A percentile compares a stretch with the other conserved stretches of the same genome.
These are phyloP conservation scores for Annulohypoxylon stygium DNA, from an alignment of 495 filamentous ascomycete genomes.

Conservation along the genomic window DNA sequence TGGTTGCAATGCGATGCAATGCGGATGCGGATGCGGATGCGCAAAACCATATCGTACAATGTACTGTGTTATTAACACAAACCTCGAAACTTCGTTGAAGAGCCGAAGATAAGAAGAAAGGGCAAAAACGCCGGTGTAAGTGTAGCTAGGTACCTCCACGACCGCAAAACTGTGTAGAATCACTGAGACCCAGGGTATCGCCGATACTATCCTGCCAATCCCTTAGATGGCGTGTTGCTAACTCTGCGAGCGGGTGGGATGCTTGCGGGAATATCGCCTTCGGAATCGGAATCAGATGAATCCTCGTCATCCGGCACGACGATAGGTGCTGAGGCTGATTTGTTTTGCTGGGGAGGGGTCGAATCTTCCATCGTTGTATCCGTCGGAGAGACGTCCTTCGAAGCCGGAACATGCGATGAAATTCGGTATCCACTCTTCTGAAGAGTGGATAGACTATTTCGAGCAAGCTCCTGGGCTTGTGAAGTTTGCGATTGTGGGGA, in stretches of 20 bases:
- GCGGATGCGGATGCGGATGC: background rate
- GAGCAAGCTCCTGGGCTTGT: background rate
- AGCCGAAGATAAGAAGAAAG: background rate
- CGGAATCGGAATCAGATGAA: conserved; percentile 49
- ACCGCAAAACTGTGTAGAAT: background rate
- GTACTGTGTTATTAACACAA: background rate
- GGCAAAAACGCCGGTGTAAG: background rate
- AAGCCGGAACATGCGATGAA: conserved; percentile 38
- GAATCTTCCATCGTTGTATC: conserved; percentile 20
- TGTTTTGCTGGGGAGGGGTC: conserved; percentile 16
- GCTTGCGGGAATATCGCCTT: conserved; percentile 58
- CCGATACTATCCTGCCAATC: conserved; percentile 11
- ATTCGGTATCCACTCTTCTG: conserved; percentile 48
- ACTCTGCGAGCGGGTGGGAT: conserved; percentile 47
- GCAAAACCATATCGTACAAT: background rate
- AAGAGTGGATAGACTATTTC: conserved; percentile 44
- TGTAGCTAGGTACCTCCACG: background rate
- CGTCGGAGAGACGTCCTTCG: conserved; percentile 24
- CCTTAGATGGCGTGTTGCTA: conserved; percentile 13
- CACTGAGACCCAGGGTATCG: background rate
- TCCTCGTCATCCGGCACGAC: conserved; percentile 45
- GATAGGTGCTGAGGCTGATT: conserved; percentile 43
- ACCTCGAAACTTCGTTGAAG: background rate
- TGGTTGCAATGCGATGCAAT: conserved; percentile 5
- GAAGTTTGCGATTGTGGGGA: background rate